Conservation (phyloP, 192 early-diverging fungal genomes). For the Backusella westeae region DNA sequence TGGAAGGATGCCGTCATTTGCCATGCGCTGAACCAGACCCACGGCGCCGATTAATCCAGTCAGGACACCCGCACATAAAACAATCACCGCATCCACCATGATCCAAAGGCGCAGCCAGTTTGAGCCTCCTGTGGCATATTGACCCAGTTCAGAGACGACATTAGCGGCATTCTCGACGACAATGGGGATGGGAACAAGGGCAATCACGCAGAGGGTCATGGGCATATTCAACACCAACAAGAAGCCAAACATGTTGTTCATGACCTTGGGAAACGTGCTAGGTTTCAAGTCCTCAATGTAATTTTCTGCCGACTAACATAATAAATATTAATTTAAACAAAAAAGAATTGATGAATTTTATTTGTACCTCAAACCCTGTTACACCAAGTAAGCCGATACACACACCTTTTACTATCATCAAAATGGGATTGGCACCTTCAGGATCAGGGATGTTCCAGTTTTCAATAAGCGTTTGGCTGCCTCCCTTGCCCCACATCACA, state of each 20-base stretch:
- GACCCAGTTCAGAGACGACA: constrained; percentile 44
- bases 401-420: constrained; percentile 50
- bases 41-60: constrained; percentile 53
- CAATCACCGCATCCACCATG: constrained; percentile 55
- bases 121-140: constrained; percentile 30
- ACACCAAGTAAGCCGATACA: constrained; percentile 55
- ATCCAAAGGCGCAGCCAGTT: constrained; percentile 42
- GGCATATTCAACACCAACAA: constrained; percentile 46
- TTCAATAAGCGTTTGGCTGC: constrained; percentile 35
- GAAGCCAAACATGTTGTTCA: constrained; percentile 54
- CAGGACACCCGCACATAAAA: constrained; percentile 57
- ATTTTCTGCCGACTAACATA: constrained; percentile 39
- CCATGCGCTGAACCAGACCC: constrained; percentile 51
- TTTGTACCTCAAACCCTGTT: constrained; percentile 48
- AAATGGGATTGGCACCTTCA: constrained; percentile 20
- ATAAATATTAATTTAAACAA: background rate
- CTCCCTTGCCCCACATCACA: constrained; percentile 38
- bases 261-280: constrained; percentile 53
- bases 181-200: constrained; percentile 44
- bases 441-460: constrained; percentile 47
- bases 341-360: background rate
- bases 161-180: constrained; percentile 38
- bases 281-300: constrained; percentile 59
- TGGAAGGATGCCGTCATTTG: constrained; percentile 51
- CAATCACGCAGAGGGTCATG: constrained; percentile 42